Conservation (phyloP, 2,329 filamentous ascomycete genomes). For the Macroventuria anomochaeta region DNA sequence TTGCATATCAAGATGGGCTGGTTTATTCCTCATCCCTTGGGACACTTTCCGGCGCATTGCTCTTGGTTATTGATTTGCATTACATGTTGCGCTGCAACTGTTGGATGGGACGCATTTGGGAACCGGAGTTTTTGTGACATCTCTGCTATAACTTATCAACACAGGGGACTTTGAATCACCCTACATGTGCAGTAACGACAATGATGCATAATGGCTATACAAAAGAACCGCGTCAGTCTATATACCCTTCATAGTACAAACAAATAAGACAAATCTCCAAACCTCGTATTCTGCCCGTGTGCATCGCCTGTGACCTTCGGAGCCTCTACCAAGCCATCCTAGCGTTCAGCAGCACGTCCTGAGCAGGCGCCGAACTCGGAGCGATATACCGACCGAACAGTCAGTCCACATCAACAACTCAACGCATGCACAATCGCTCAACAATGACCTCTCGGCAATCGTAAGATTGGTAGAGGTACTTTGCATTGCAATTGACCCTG, state of each 20-base stretch:
- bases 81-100: constrained; percentile 19
- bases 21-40: constrained; percentile 3
- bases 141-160: constrained; percentile 12
- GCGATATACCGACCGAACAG: constrained; percentile 4
- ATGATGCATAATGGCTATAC: constrained; percentile 31
- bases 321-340: not conserved
- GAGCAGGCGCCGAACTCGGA: constrained; percentile 6
- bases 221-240: constrained; percentile 20
- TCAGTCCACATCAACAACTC: not conserved
- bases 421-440: not conserved
- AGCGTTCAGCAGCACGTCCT: not conserved
- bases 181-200: constrained; percentile 22
- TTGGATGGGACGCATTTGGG: constrained; percentile 22
- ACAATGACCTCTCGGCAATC: not conserved
- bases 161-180: constrained; percentile 14
- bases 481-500: constrained; percentile 1
- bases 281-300: not conserved
- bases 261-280: constrained; percentile 6
- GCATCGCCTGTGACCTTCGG: not conserved
- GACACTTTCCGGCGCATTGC: constrained; percentile 8
- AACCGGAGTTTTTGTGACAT: constrained; percentile 20
- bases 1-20: constrained; percentile 14
- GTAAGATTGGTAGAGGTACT: not conserved
- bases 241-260: constrained; percentile 18
- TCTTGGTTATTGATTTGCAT: constrained; percentile 12